These are phyloP conservation scores for Orychophragmus violaceus DNA, from an alignment of 345 rosid species.

Conservation along the genomic window DNA sequence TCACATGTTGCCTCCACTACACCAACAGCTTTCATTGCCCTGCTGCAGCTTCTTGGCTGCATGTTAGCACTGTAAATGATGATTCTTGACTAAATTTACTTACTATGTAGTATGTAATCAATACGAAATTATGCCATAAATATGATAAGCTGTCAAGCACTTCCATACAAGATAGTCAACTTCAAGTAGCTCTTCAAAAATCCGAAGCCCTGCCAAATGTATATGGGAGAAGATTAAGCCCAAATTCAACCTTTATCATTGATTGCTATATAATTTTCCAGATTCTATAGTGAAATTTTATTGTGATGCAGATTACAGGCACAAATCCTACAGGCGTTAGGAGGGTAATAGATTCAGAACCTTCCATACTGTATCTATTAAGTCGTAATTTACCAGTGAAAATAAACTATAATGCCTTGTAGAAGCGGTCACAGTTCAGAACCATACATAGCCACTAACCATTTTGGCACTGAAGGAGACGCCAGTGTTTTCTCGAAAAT, in stretches of 20 bases:
- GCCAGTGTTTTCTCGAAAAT: slow-evolving; percentile 97
- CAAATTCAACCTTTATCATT: neutral
- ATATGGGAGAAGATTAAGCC: neutral
- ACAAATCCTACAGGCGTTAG: neutral
- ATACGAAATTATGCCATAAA: slow-evolving; percentile 7
- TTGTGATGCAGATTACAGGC: neutral
- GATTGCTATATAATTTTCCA: neutral
- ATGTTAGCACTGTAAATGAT: slow-evolving; percentile 28
- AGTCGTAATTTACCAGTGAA: neutral
- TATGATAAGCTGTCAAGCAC: slow-evolving; percentile 19
- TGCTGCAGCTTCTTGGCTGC: slow-evolving; percentile 99
- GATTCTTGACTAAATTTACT: slow-evolving; percentile 17
- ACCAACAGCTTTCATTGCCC: slow-evolving; percentile 99
- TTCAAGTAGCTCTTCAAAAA: slow-evolving; percentile 98
- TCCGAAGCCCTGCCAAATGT: slow-evolving; percentile 79
- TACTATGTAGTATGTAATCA: slow-evolving; percentile 10
- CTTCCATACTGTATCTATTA: neutral
- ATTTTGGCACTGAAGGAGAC: slow-evolving; percentile 98
- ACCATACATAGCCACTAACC: slow-evolving; percentile 41
- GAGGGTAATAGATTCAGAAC: neutral
- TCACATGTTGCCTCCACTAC: slow-evolving; percentile 97
- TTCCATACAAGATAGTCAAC: slow-evolving; percentile 92
- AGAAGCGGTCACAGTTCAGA: neutral
- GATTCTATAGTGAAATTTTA: neutral
- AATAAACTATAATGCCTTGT: neutral